Percentiles rank a stretch among this genome's conserved stretches.
phyloP scores from a whole-genome alignment of 2,329 filamentous ascomycete genomes.

The Diaporthe amygdali region DNA sequence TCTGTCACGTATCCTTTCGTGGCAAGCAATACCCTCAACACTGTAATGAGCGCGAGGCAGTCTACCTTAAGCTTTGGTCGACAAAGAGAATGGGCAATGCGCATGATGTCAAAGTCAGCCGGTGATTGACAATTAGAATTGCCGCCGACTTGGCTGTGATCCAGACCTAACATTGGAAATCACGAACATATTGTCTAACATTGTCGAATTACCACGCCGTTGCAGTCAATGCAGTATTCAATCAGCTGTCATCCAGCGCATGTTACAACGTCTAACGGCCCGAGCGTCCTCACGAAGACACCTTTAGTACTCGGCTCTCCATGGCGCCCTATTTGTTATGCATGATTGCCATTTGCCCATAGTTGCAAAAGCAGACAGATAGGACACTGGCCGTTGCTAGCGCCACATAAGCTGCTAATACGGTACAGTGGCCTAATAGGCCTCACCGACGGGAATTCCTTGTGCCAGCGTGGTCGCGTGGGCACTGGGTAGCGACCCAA shows the following conservation, averaged over 20 bases:
- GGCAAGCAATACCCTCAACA: slow-evolving; percentile 3
- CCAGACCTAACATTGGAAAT: neutral
- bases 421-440: slow-evolving; percentile 7
- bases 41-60: neutral
- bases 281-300: neutral
- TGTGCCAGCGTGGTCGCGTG: slow-evolving; percentile 1
- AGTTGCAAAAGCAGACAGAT: neutral
- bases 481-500: neutral
- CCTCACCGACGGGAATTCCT: slow-evolving; percentile 24
- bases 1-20: neutral
- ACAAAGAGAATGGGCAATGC: neutral
- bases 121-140: neutral
- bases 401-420: neutral
- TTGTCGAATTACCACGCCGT: slow-evolving; percentile 5
- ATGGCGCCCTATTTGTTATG: neutral
- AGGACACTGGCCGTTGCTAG: slow-evolving; percentile 13
- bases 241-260: neutral
- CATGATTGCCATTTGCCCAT: slow-evolving; percentile 1
- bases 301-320: neutral
- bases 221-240: slow-evolving; percentile 1
- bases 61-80: neutral
- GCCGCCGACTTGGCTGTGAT: slow-evolving; percentile 14
- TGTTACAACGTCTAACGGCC: neutral
- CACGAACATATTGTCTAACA: neutral
- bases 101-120: slow-evolving; percentile 6